Evolutionary conservation across 106 monocot species (phyloP), one percentile per base, ranked within the genome.

Genomic region (Dendrobium huoshanense): DNA sequence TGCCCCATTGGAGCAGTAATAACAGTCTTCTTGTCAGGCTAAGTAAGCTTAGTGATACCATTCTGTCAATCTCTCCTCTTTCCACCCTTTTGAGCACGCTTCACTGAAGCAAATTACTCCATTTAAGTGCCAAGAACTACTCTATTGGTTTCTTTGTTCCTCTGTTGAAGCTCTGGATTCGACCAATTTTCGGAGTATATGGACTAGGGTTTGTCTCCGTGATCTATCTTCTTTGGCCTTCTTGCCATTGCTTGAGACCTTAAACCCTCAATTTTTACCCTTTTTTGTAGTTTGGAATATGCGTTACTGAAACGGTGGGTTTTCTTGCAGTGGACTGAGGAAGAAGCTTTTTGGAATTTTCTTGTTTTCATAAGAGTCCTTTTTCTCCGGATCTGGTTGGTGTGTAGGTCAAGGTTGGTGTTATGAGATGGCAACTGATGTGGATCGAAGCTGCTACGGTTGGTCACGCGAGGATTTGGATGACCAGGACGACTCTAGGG

Each of bases 351-450:
- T 70, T 15, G 27, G 13, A 16, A 8, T 9, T 70, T 70, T 70
- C 37, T 51, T 51, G 13, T 51, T 0, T 16, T 16, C 15, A 25
- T 20, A 18, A 20, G 59, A 25, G 25, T 22, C 0, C 8, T 3
- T 24, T 4, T 24, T 65, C 70, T 9, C 37, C 31, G 0, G 70
- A 70, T 70, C 70, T 70, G 13, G 70, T 70, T 37, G 37, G 37
- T 37, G 9, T 37, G 27, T 25, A 70, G 70, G 70, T 3, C 68
- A n/a, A 70, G 70, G 4, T 70, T 70, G 33, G 31, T 70, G 33
- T 1, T 70, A n/a, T 33, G 27, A 70, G 75, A 90, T 90, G 90
- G 78, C 87, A 85, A 79, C 87, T 2, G 78, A 85, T 81, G 81
- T 85, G 79, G 85, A 80, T 87, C 79, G 83, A 55, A 47, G 75